Percentiles rank a stretch among this genome's conserved stretches.
These are phyloP conservation scores for Eugenia klotzschiana DNA, from an alignment of 441 rosid genomes.

Conservation along the genomic window DNA sequence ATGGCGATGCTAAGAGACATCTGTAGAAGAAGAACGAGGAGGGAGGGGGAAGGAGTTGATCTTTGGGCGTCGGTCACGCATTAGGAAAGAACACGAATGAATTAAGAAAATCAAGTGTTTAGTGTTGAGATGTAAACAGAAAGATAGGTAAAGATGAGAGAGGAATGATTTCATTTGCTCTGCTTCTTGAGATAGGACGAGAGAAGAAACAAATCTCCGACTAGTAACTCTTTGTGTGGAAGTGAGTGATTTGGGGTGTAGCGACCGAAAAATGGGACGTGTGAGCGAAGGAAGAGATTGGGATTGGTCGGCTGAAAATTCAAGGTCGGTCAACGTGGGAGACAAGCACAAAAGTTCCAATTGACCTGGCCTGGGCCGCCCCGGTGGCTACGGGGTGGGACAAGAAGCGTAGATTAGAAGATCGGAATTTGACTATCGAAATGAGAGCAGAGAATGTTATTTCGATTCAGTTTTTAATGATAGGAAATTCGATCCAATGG, in stretches of 20 bases:
- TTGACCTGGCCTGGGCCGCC: too few species aligned
- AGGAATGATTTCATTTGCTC: background rate
- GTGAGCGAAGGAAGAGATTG: rapidly evolving
- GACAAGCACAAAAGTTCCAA: too few species aligned
- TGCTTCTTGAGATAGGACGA: too few species aligned
- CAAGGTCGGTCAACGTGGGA: too few species aligned
- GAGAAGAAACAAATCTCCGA: background rate
- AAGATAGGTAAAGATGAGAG: background rate
- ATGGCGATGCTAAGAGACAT: background rate
- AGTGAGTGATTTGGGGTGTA: background rate
- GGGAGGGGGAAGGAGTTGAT: background rate
- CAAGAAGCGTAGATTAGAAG: background rate
- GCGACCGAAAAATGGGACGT: background rate
- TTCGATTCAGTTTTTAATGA: background rate
- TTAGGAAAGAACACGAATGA: background rate
- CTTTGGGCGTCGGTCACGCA: background rate
- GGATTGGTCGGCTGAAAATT: background rate
- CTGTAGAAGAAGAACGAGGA: background rate
- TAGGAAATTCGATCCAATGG: background rate
- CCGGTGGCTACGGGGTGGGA: background rate
- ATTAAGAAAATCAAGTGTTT: too few species aligned
- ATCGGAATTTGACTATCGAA: background rate
- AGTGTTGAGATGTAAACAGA: too few species aligned
- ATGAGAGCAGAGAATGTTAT: background rate
- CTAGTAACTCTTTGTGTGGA: background rate